phyloP scores from a whole-genome alignment of 73 alveolate genomes.

The Diophrys sp. region DNA sequence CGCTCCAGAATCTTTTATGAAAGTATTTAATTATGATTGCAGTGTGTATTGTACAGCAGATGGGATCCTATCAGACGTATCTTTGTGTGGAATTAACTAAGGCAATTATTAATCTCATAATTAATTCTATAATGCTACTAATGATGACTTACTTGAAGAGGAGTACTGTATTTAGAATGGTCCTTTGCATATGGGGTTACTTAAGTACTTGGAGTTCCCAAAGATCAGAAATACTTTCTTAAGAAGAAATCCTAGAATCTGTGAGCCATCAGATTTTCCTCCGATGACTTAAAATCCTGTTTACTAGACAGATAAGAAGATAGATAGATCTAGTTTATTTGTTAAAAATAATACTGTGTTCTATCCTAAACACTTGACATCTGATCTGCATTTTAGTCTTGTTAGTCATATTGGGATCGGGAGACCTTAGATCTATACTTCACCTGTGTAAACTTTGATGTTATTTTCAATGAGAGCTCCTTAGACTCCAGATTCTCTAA shows the following conservation, averaged over 20 bases:
- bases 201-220: neutral
- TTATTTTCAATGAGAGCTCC: neutral
- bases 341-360: too few relatives aligned
- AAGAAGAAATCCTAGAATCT: neutral
- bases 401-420: neutral
- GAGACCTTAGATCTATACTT: neutral
- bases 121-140: neutral
- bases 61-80: neutral
- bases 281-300: too few relatives aligned
- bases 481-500: too few relatives aligned
- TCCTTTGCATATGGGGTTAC: neutral
- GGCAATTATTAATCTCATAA: neutral
- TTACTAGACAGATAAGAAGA: too few relatives aligned
- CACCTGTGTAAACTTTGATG: neutral
- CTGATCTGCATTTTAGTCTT: too few relatives aligned
- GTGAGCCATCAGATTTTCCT: neutral
- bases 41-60: neutral
- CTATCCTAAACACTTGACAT: too few relatives aligned
- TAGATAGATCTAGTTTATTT: too few relatives aligned
- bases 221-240: neutral
- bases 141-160: neutral
- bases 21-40: neutral
- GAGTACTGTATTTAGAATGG: neutral
- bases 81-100: neutral
- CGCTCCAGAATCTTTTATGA: neutral